Base-by-base conservation (phyloP, 495 filamentous ascomycete species). In the Parachaetomium inaequale region DNA sequence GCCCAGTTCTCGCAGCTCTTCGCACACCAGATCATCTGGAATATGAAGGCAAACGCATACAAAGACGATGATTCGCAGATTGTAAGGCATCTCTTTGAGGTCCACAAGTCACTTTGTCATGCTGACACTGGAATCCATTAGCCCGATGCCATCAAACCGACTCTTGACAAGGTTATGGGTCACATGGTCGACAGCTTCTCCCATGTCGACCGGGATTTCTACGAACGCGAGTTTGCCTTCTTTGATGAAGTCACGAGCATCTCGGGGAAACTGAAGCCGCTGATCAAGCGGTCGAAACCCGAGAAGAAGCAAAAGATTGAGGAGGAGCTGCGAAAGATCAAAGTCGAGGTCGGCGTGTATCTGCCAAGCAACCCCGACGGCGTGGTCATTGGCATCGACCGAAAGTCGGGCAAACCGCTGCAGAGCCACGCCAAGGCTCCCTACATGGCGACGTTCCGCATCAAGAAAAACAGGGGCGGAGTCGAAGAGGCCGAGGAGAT, bases 231-330 rank as follows among this genome's bases (percentile, higher is more conserved):
- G 73, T 99, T 99, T 68, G 77, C 88, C 38, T 99, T 99, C 82
- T 99, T 99, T 75, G 91, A 93, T 66, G 95, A 98, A 71, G 91
- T 99, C 47, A 99, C 95, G 0, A 86, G 82, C 55, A 90, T 99
- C 43, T 98, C 95, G 2, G 95, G 95, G 32, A 98, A 96, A 68
- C 86, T 99, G 26, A 89, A 92, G 49, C 95, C 95, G 0, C 90
- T 89, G 66, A 96, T 98, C 71, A 95, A 95, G 74, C 86, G 81
- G 49, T 88, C 89, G 38, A 99, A 99, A 70, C 86, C 90, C 2
- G 95, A 96, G 78, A 99, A 99, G 82, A 98, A 96, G 72, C 88
- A 94, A 70, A 99, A 98, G 76, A 98, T 99, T 62, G 95, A 98
- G 71, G 95, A 99, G 74, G 95, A 99, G 70, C 81, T 99, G 8